phyloP scores from a whole-genome alignment of 768 basidiomycete genomes.

The Mycena galericulata region DNA sequence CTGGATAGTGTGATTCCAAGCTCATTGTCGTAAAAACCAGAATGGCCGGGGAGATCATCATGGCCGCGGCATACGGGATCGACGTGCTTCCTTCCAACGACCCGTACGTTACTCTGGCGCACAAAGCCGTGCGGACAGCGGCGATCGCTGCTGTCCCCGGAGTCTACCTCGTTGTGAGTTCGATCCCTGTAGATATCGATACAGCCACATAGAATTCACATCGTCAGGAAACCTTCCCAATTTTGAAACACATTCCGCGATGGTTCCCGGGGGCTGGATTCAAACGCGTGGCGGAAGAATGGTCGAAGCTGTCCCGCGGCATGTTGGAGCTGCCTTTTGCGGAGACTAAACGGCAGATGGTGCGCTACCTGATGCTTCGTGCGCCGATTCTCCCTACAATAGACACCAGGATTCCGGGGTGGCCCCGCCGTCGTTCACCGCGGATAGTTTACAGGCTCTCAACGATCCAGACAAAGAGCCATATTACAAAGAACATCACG shows the following conservation, averaged over 20 bases:
- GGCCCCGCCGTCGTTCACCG: constrained; percentile 16
- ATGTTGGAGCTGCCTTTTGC: constrained; percentile 55
- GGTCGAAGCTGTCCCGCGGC: constrained; percentile 46
- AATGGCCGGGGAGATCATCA: constrained; percentile 47
- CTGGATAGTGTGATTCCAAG: background rate
- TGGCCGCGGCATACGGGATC: constrained; percentile 51
- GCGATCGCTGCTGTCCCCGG: constrained; percentile 43
- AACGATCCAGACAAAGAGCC: background rate
- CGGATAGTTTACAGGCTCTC: background rate
- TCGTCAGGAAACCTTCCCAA: constrained; percentile 35
- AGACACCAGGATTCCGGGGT: constrained; percentile 7
- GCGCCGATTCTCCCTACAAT: too few species aligned
- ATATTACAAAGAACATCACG: background rate
- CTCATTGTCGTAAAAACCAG: constrained; percentile 43
- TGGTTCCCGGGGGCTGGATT: constrained; percentile 52
- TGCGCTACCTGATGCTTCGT: constrained; percentile 22
- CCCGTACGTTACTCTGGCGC: constrained; percentile 44
- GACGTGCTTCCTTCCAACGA: constrained; percentile 45
- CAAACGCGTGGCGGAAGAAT: constrained; percentile 50
- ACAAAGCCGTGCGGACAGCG: constrained; percentile 38
- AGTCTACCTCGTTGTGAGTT: constrained; percentile 44
- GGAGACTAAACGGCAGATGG: constrained; percentile 49
- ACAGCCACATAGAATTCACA: background rate
- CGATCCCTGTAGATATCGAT: background rate
- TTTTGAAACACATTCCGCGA: constrained; percentile 44